These are phyloP conservation scores for Nakazawaea molendinolei DNA, from an alignment of 805 yeast species.

Conservation along the genomic window DNA sequence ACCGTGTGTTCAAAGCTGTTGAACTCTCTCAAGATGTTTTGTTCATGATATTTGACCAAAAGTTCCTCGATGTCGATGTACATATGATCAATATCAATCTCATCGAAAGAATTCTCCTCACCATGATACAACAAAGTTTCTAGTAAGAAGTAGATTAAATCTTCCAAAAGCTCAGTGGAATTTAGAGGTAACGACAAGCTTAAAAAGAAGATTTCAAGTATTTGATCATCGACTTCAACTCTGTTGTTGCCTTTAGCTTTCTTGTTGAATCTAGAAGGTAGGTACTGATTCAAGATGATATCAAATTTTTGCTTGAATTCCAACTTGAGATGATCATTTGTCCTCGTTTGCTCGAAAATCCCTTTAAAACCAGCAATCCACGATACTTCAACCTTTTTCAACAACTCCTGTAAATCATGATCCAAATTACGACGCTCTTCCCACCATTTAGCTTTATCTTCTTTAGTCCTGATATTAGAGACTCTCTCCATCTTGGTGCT, in stretches of 20 bases:
- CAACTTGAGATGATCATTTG: constrained; percentile 20
- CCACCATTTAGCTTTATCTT: constrained; percentile 78
- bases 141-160: constrained; percentile 53
- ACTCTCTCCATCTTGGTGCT: constrained; percentile 54
- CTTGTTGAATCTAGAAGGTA: constrained; percentile 38
- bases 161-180: constrained; percentile 42
- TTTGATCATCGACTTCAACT: constrained; percentile 32
- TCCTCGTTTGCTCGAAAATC: constrained; percentile 37
- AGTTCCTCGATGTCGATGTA: constrained; percentile 43
- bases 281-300: constrained; percentile 32
- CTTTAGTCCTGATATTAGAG: constrained; percentile 42
- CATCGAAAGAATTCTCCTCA: constrained; percentile 57
- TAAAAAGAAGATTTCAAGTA: constrained; percentile 44
- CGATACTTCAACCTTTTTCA: constrained; percentile 48
- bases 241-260: constrained; percentile 13
- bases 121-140: constrained; percentile 61
- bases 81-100: constrained; percentile 51
- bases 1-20: constrained; percentile 46
- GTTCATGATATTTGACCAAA: constrained; percentile 27
- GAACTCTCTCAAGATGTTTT: constrained; percentile 5
- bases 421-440: constrained; percentile 57
- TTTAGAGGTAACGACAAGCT: constrained; percentile 34
- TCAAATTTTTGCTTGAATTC: constrained; percentile 32
- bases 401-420: constrained; percentile 39
- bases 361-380: constrained; percentile 81